These are phyloP conservation scores for Agastache rugosa DNA, from an alignment of 257 asterid species.

Conservation along the genomic window DNA sequence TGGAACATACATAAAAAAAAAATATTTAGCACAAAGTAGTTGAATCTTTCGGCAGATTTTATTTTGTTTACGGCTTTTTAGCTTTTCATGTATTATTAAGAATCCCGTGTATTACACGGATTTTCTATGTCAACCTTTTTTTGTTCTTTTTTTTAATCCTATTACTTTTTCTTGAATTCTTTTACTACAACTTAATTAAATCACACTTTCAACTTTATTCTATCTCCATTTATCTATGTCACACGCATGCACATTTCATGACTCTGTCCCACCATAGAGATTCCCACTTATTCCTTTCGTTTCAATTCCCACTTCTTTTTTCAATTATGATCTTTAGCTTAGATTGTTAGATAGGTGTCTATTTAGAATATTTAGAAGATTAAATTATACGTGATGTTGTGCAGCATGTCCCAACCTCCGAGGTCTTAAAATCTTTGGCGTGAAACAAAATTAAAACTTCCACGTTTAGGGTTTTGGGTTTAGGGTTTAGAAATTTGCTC, in stretches of 20 bases:
- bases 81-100: constrained; percentile 18
- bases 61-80: neutral
- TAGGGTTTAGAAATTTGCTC: neutral
- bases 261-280: constrained; percentile 38
- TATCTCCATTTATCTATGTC: constrained; percentile 25
- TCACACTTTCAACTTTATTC: constrained; percentile 37
- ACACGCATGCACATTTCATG: constrained; percentile 38
- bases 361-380: neutral
- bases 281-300: constrained; percentile 9
- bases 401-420: neutral
- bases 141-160: neutral
- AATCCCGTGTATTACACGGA: constrained; percentile 48
- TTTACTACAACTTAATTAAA: neutral
- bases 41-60: constrained; percentile 26
- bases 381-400: neutral
- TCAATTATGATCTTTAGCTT: neutral
- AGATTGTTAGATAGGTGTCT: neutral
- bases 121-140: constrained; percentile 24
- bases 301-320: neutral
- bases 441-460: neutral
- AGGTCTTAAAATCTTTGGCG: neutral
- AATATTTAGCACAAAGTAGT: constrained; percentile 18
- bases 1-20: too few species aligned
- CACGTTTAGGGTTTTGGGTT: neutral
- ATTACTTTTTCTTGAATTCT: neutral